A percentile compares a stretch with the other conserved stretches of the same genome.
These are phyloP conservation scores for Quercus berberidifolia DNA, from an alignment of 306 rosid genomes.

Conservation along the genomic window DNA sequence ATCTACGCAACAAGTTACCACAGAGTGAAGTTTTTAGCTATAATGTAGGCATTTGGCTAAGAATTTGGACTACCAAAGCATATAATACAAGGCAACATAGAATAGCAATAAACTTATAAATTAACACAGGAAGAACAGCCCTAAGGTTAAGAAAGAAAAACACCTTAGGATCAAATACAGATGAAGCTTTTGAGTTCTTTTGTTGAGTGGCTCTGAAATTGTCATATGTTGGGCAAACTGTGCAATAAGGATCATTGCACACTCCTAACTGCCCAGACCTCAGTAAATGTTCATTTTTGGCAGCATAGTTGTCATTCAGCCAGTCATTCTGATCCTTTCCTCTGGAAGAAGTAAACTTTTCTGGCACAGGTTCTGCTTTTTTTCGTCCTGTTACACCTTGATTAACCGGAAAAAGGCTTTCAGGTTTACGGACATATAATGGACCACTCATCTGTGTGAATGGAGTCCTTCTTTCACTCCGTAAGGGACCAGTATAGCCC, in stretches of 20 bases:
- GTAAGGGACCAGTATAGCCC: constrained; percentile 79
- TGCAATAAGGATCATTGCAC: constrained; percentile 93
- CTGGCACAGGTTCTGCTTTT: constrained; percentile 28
- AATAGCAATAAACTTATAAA: not conserved
- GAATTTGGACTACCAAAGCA: not conserved
- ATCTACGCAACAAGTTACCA: not conserved
- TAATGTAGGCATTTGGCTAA: not conserved
- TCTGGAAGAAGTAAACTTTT: constrained; percentile 31
- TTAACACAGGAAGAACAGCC: not conserved
- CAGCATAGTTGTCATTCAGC: constrained; percentile 29
- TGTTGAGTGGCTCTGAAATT: constrained; percentile 38
- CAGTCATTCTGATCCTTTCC: constrained; percentile 29
- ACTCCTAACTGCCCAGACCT: constrained; percentile 86
- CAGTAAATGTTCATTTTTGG: constrained; percentile 63
- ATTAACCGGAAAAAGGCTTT: constrained; percentile 28
- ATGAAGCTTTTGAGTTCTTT: constrained; percentile 33
- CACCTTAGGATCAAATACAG: constrained; percentile 59
- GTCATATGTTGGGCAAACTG: constrained; percentile 77
- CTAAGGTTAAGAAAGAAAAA: constrained; percentile 23
- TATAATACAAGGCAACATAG: constrained; percentile 6
- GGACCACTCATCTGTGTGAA: constrained; percentile 73
- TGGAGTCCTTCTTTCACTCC: constrained; percentile 44
- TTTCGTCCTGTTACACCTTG: constrained; percentile 23
- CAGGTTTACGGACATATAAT: constrained; percentile 30
- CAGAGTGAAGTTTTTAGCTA: not conserved